Percentiles rank a stretch among this genome's conserved stretches.
phyloP scores from a whole-genome alignment of 495 filamentous ascomycete genomes.

The Evernia prunastri region DNA sequence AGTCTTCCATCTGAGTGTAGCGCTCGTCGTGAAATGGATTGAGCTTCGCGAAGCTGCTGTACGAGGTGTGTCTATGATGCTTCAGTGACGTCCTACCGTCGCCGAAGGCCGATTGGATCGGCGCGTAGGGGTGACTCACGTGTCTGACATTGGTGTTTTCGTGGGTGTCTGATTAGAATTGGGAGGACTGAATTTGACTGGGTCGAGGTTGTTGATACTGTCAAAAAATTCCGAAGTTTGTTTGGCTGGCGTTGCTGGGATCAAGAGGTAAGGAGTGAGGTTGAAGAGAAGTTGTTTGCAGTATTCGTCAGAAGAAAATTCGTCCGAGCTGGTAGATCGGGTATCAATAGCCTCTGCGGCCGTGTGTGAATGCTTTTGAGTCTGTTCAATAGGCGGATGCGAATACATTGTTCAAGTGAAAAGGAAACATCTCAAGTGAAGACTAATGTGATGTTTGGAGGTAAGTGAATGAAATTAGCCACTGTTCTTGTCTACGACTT shows the following conservation, averaged over 20 bases:
- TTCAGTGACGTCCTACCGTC: neutral
- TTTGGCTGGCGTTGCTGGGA: slow-evolving; percentile 17
- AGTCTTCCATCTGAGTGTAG: slow-evolving; percentile 21
- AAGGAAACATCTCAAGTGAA: neutral
- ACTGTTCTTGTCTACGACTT: neutral
- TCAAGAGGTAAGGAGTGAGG: slow-evolving; percentile 10
- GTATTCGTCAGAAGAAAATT: neutral
- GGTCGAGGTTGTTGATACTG: slow-evolving; percentile 23
- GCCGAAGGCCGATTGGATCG: neutral
- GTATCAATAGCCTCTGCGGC: neutral
- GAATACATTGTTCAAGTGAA: neutral
- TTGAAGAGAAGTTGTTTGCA: slow-evolving; percentile 8
- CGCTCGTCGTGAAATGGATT: slow-evolving; percentile 33
- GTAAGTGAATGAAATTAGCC: neutral
- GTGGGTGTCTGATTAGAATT: slow-evolving; percentile 2
- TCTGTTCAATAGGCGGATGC: neutral
- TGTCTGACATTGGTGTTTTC: slow-evolving; percentile 12
- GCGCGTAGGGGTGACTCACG: slow-evolving; percentile 17
- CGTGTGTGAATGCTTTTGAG: neutral
- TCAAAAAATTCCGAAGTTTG: slow-evolving; percentile 18
- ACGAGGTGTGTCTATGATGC: slow-evolving; percentile 24
- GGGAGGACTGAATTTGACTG: slow-evolving; percentile 26
- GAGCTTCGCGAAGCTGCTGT: slow-evolving; percentile 32
- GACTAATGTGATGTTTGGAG: neutral
- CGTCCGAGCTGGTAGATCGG: neutral